Evolutionary conservation across 1,139 yeast genomes (phyloP).

Genomic region (Taiozyma sp.): DNA sequence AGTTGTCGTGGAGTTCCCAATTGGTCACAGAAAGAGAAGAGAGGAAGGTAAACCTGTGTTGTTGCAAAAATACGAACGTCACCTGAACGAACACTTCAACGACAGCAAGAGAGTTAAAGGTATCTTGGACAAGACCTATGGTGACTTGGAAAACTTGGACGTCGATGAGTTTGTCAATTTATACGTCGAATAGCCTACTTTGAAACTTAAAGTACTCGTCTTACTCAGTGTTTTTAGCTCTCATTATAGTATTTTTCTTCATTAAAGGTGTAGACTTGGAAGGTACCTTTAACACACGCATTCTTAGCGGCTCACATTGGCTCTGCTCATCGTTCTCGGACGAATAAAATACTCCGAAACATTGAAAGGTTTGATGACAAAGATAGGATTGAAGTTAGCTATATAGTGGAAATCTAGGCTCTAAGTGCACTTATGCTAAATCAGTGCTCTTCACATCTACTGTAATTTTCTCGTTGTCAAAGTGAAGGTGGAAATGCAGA

Average conservation of each 20-base stretch:
- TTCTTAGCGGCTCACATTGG: not conserved
- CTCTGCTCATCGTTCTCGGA: not conserved
- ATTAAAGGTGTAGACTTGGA: not conserved
- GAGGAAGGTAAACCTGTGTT: slow-evolving; percentile 55
- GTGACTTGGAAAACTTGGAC: slow-evolving; percentile 36
- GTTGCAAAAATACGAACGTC: slow-evolving; percentile 44
- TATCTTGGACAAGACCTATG: slow-evolving; percentile 33
- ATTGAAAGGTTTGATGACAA: not conserved
- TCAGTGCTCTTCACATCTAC: not conserved
- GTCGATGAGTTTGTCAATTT: slow-evolving; percentile 46
- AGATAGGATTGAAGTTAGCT: not conserved
- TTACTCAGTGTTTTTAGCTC: not conserved
- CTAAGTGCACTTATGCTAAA: not conserved
- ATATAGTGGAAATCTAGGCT: not conserved
- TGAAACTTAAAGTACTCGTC: not conserved
- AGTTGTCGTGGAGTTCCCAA: slow-evolving; percentile 50
- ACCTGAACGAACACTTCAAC: slow-evolving; percentile 39
- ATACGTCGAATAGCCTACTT: slow-evolving; percentile 21
- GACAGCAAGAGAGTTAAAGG: slow-evolving; percentile 31
- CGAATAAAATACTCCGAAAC: not conserved
- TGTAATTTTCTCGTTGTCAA: not conserved
- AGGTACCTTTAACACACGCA: not conserved
- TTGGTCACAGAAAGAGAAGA: slow-evolving; percentile 53
- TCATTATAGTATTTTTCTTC: not conserved
- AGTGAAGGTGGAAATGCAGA: not conserved